Conservation (phyloP, 768 basidiomycete species). For the Xerocomus spinulosus region DNA sequence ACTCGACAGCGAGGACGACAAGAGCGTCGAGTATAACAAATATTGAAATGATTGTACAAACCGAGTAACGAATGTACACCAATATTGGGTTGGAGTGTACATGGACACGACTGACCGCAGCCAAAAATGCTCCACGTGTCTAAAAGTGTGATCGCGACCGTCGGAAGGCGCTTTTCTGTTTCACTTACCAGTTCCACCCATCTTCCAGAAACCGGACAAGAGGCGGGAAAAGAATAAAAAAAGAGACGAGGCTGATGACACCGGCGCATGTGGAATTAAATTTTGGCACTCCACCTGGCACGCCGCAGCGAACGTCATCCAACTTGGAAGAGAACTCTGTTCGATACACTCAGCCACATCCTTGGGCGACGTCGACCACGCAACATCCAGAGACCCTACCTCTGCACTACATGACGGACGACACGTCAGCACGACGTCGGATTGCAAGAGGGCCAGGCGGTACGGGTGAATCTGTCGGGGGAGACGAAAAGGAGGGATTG, state of each 20-base stretch:
- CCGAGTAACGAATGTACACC: too few species aligned
- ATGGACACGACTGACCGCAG: too few species aligned
- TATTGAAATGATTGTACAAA: too few species aligned
- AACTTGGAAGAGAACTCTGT: conserved; percentile 57
- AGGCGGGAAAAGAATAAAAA: neutral
- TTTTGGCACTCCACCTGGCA: conserved; percentile 55
- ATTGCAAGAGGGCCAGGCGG: conserved; percentile 34
- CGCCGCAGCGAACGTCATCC: conserved; percentile 41
- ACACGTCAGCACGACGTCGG: conserved; percentile 44
- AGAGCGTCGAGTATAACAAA: too few species aligned
- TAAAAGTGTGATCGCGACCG: too few species aligned
- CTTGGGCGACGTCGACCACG: conserved; percentile 24
- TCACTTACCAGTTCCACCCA: too few species aligned
- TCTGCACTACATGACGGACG: conserved; percentile 50
- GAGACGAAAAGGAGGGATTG: conserved; percentile 28
- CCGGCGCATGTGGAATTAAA: conserved; percentile 66
- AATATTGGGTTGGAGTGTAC: too few species aligned
- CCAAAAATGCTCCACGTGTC: too few species aligned
- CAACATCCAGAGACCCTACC: conserved; percentile 42
- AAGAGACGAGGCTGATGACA: conserved; percentile 42
- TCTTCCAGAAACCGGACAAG: conserved; percentile 5
- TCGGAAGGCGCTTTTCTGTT: too few species aligned
- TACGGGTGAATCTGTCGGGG: conserved; percentile 28
- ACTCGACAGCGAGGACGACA: too few species aligned
- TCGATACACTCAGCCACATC: conserved; percentile 25